Evolutionary conservation across 1,139 yeast species (phyloP).

Genomic region (Taphrina sp.): DNA sequence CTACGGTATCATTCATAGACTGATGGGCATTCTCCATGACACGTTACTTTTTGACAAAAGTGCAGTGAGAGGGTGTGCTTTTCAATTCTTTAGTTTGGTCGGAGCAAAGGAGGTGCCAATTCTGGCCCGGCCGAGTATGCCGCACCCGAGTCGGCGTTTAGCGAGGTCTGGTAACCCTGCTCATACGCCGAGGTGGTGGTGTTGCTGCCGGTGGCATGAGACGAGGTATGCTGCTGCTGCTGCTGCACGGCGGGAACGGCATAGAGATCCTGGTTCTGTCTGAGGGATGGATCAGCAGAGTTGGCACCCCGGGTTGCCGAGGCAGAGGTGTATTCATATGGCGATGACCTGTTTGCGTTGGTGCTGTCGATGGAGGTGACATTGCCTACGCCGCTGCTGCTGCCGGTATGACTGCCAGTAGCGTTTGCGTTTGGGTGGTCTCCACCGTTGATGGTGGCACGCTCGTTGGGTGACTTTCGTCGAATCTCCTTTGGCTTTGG

Average conservation of each 20-base stretch:
- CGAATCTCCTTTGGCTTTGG: constrained; percentile 26
- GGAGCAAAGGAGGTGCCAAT: constrained; percentile 20
- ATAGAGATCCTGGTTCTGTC: too few species aligned
- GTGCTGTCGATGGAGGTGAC: constrained; percentile 11
- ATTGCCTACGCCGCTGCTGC: neutral
- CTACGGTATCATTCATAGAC: too few species aligned
- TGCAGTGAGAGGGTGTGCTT: too few species aligned
- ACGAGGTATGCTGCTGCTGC: too few species aligned
- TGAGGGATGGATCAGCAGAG: too few species aligned
- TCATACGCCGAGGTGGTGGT: neutral
- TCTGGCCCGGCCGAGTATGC: constrained; percentile 12
- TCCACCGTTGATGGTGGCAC: constrained; percentile 25
- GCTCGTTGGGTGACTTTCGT: constrained; percentile 26
- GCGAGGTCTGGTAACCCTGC: neutral
- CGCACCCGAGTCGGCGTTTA: neutral
- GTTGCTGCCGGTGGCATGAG: neutral
- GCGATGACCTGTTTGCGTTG: constrained; percentile 19
- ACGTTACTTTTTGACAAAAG: too few species aligned
- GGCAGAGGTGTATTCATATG: constrained; percentile 27
- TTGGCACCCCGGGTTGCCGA: too few species aligned
- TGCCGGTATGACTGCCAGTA: too few species aligned
- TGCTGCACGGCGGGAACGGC: too few species aligned
- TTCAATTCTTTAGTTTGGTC: too few species aligned
- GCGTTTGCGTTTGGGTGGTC: constrained; percentile 23
- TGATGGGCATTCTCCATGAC: too few species aligned